Evolutionary conservation across 495 filamentous ascomycete species (phyloP), one percentile per base, ranked within the genome.

Genomic region (Viridothelium virens): DNA sequence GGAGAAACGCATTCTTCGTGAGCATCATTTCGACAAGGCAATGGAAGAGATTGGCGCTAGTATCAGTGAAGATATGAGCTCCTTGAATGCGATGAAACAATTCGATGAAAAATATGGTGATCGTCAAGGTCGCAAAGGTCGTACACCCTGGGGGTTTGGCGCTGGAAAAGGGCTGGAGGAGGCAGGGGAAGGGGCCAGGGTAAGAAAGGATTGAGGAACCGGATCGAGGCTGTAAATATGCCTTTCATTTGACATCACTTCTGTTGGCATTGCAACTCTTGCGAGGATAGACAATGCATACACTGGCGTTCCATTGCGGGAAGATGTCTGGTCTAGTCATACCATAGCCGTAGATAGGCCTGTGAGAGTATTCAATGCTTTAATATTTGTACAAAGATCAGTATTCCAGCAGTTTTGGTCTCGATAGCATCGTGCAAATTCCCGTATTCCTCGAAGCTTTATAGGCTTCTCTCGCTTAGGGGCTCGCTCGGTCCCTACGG

Each of bases 91-190:
- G 33, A 96, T 98, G 68, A 81, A 89, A 63, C 96, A 96, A 79
- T 98, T 97, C 75, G 95, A 98, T 74, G 91, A 95, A 79, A 90
- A 92, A 73, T 98, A 90, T 76, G 94, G 94, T 31, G 92, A 97
- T 78, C 84, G 89, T n/a, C 90, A 86, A 63, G 85, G 86, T 2
- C 53, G 31, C 3, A 59, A 36, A 14, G 53, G 31, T 7, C 53
- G 53, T 34, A 11, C 7, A 59, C 25, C 53, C 4, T 59, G 53
- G 53, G 53, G 53, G 5, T 59, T 59, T 59, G 53, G 53, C 7
- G 36, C 31, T 3, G 31, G 53, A 5, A 31, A 59, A 36, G 31
- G 53, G 9, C 7, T 33, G 7, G 25, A 59, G 5, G 25, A 3
- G 18, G 31, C 36, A 31, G 53, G 36, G 36, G 53, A 59, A 9